These are phyloP conservation scores for Grosmannia serpens DNA, from an alignment of 2,329 filamentous ascomycete species.

Conservation along the genomic window DNA sequence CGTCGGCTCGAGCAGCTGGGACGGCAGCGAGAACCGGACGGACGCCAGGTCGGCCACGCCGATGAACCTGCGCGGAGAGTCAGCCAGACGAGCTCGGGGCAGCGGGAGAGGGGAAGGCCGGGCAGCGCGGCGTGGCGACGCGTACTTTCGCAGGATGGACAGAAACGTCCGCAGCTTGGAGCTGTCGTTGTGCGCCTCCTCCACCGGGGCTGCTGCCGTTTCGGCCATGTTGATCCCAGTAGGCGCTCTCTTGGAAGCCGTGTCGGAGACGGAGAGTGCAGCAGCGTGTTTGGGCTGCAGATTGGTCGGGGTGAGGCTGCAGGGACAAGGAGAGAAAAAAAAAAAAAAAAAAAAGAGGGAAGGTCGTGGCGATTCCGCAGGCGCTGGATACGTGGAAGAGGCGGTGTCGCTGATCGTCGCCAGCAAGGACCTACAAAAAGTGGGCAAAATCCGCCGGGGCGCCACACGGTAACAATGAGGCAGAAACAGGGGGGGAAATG, in stretches of 20 bases:
- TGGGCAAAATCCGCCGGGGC: background rate
- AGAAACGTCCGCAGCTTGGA: constrained; percentile 86
- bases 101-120: too few species aligned
- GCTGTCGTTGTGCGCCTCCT: constrained; percentile 56
- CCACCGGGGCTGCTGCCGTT: constrained; percentile 21
- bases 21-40: constrained; percentile 90
- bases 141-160: constrained; percentile 77
- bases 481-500: background rate
- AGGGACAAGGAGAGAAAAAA: background rate
- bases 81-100: too few species aligned
- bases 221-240: constrained; percentile 8
- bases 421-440: background rate
- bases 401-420: constrained; percentile 1
- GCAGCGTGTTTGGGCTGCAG: background rate
- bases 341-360: background rate
- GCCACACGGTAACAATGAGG: background rate
- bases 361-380: background rate
- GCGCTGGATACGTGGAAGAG: background rate
- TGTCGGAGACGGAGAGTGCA: background rate
- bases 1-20: constrained; percentile 88
- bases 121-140: background rate
- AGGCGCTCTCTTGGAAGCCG: background rate
- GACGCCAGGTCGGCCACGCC: constrained; percentile 91
- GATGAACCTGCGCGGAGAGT: constrained; percentile 60
- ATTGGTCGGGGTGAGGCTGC: background rate